Base-by-base conservation (phyloP, 345 rosid species). In the Camelina sativa region DNA sequence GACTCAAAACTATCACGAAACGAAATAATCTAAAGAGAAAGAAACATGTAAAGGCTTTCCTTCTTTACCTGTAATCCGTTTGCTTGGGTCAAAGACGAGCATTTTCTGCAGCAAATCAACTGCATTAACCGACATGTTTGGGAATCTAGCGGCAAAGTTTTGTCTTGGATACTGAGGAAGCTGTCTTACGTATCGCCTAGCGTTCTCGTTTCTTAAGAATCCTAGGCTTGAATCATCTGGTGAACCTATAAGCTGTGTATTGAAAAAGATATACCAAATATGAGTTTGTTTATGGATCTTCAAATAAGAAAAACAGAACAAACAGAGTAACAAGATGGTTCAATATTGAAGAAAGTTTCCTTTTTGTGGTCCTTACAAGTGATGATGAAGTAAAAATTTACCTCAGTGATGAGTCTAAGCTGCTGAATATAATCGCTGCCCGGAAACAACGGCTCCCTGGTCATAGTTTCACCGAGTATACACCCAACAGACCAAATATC, bases 401-500 rank as follows among this genome's bases (percentile, higher is more conserved):
- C 98, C 91, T 89, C 93, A 6, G 97, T 93, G 53, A 91, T 85
- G 60, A 91, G 96, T 73, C 89, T 84, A 64, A 91, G 83, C 86
- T 93, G 97, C 81, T 93, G 97, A 54, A 88, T 92, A 83, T 93
- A 91, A 80, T 93, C 98, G 79, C 53, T 91, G 25, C 98, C 98
- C 8, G 97, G 98, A 81, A 93, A 93, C 66, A 91, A 78, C n/a
- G 98, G 94, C 61, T 87, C 79, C 3, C 92, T 76, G 8, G 92
- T 89, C 92, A 88, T 82, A 37, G 75, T 89, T 80, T 93, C 98
- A 73, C 96, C 98, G 52, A 93, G 87, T 68, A 93, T 88, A 82
- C 98, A 93, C 66, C 98, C 98, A 28, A 93, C 97, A 6, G 97
- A 93, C 98, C 97, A 93, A 37, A 91, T 89, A 80, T 93, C 97